phyloP scores from a whole-genome alignment of 2,329 filamentous ascomycete species.

The Xylaria sp. region DNA sequence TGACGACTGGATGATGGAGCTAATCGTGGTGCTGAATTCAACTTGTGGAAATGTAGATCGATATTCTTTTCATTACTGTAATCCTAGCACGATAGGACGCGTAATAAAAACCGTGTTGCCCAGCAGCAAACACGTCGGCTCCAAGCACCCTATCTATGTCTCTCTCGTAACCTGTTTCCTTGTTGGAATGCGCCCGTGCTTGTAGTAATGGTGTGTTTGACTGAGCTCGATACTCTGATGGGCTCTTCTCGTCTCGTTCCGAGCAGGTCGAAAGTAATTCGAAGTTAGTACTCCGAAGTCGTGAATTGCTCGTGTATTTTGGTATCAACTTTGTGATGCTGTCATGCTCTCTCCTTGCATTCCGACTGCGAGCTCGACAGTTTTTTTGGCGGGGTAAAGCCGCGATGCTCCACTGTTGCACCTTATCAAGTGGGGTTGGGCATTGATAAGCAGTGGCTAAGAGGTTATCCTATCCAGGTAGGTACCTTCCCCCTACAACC shows the following conservation, averaged over 20 bases:
- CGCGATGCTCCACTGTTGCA: background rate
- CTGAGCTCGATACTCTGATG: background rate
- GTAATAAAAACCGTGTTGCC: background rate
- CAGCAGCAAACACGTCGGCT: background rate
- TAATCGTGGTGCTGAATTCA: background rate
- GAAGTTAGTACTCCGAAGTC: too few relatives aligned
- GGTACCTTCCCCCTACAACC: too few relatives aligned
- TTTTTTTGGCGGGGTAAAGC: constrained; percentile 25
- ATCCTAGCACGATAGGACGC: background rate
- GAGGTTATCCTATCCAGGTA: background rate
- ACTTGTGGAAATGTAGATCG: background rate
- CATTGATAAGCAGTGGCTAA: too few relatives aligned
- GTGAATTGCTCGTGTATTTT: too few relatives aligned
- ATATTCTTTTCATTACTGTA: background rate
- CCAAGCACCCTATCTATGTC: background rate
- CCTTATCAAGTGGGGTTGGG: constrained; percentile 1
- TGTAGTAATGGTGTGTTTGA: background rate
- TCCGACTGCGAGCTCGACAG: too few relatives aligned
- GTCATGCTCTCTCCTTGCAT: too few relatives aligned
- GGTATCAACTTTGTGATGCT: constrained; percentile 21
- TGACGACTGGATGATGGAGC: constrained; percentile 32
- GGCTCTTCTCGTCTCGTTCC: too few relatives aligned
- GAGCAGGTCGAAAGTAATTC: too few relatives aligned
- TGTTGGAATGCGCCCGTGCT: too few relatives aligned
- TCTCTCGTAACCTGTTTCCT: too few relatives aligned